Evolutionary conservation across 2,329 filamentous ascomycete genomes (phyloP).

Genomic region (Westerdykella sp.): DNA sequence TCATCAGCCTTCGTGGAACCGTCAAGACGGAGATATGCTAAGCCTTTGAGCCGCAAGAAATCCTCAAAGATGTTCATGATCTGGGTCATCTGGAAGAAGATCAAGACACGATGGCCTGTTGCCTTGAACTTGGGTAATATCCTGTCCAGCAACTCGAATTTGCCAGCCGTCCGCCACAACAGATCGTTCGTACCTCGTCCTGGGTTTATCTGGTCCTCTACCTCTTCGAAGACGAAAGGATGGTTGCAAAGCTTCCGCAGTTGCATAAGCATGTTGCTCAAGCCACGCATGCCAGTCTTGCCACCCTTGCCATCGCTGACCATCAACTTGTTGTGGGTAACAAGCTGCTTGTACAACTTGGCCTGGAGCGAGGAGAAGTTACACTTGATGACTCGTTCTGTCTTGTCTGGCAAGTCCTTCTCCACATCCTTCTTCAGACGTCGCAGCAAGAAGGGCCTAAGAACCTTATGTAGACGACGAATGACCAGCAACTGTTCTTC

Average conservation of each 20-base stretch:
- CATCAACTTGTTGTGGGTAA: slow-evolving; percentile 88
- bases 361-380: slow-evolving; percentile 92
- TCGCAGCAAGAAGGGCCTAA: slow-evolving; percentile 92
- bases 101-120: slow-evolving; percentile 89
- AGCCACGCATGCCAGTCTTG: slow-evolving; percentile 85
- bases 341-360: slow-evolving; percentile 94
- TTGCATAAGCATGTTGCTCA: slow-evolving; percentile 99
- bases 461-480: slow-evolving; percentile 93
- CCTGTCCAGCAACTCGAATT: slow-evolving; percentile 92
- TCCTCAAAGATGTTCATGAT: slow-evolving; percentile 99
- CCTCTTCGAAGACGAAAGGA: slow-evolving; percentile 96
- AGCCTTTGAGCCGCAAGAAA: slow-evolving; percentile 75
- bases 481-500: slow-evolving; percentile 99
- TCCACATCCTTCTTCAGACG: slow-evolving; percentile 99
- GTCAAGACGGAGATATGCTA: slow-evolving; percentile 86
- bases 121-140: slow-evolving; percentile 88
- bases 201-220: slow-evolving; percentile 97
- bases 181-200: slow-evolving; percentile 81
- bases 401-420: slow-evolving; percentile 97
- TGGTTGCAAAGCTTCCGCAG: slow-evolving; percentile 98
- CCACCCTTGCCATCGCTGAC: slow-evolving; percentile 94
- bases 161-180: slow-evolving; percentile 91
- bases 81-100: slow-evolving; percentile 99
- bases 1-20: slow-evolving; percentile 98
- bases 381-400: slow-evolving; percentile 98